A percentile compares a stretch with the other conserved stretches of the same genome.
phyloP scores from a whole-genome alignment of 2,329 filamentous ascomycete species.

The Trichocomaceae sp. region DNA sequence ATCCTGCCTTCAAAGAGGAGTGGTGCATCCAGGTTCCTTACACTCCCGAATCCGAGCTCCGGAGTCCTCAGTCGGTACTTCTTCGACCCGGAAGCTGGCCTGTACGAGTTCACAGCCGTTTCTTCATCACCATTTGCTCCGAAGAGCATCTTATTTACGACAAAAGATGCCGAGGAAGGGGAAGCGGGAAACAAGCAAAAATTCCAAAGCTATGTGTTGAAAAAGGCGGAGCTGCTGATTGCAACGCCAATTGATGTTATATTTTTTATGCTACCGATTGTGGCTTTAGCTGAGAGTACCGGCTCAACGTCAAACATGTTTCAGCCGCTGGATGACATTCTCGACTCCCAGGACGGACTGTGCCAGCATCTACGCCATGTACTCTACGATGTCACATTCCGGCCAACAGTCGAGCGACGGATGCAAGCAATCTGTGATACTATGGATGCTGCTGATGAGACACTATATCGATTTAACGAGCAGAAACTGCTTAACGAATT shows the following conservation, averaged over 20 bases:
- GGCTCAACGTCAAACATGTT: conserved; percentile 32
- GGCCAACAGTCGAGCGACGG: conserved; percentile 52
- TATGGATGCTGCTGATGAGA: conserved; percentile 75
- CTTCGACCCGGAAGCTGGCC: conserved; percentile 51
- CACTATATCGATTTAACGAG: conserved; percentile 73
- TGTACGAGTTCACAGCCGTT: conserved; percentile 57
- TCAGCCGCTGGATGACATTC: conserved; percentile 45
- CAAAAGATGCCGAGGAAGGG: conserved; percentile 15
- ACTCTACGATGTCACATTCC: conserved; percentile 34
- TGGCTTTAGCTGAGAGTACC: conserved; percentile 47
- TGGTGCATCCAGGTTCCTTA: conserved; percentile 49
- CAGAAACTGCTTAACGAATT: conserved; percentile 62
- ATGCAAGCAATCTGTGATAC: conserved; percentile 70
- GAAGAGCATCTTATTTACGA: conserved; percentile 51
- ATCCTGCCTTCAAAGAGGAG: conserved; percentile 51
- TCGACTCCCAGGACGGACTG: conserved; percentile 40
- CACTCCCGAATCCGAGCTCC: conserved; percentile 50
- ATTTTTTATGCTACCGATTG: conserved; percentile 72
- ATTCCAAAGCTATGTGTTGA: conserved; percentile 50
- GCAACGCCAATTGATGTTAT: conserved; percentile 78
- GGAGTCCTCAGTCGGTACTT: conserved; percentile 46
- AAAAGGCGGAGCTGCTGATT: conserved; percentile 68
- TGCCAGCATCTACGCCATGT: conserved; percentile 37
- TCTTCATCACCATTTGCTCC: conserved; percentile 44
- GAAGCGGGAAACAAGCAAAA: conserved; percentile 8